A percentile compares a stretch with the other conserved stretches of the same genome.
Evolutionary conservation across 1,284 basidiomycete species (phyloP).

Genomic region (Ganoderma leucocontextum): DNA sequence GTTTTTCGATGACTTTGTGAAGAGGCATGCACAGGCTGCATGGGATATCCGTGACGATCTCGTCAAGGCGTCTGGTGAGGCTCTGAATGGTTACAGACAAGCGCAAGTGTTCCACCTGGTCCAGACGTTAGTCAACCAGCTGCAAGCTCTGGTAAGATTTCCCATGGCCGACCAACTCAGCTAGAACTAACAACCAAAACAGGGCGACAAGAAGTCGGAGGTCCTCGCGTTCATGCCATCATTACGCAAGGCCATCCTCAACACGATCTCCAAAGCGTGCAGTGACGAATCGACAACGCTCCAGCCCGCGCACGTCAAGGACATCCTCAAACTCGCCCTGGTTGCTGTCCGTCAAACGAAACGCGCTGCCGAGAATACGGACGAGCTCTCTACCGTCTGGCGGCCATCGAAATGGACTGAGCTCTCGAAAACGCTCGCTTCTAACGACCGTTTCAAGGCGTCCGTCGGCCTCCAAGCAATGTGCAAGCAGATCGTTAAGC

Average conservation of each 20-base stretch:
- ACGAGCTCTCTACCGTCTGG: constrained; percentile 49
- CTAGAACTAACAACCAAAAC: background rate
- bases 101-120: constrained; percentile 81
- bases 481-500: constrained; percentile 56
- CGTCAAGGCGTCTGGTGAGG: constrained; percentile 59
- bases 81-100: constrained; percentile 80
- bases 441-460: constrained; percentile 53
- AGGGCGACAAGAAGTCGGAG: constrained; percentile 33
- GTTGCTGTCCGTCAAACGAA: constrained; percentile 73
- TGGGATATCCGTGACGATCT: constrained; percentile 76
- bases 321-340: constrained; percentile 79
- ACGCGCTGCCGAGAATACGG: constrained; percentile 45
- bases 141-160: constrained; percentile 58
- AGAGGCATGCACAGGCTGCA: constrained; percentile 70
- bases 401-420: constrained; percentile 51
- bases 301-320: constrained; percentile 79
- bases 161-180: background rate
- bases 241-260: constrained; percentile 61
- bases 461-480: constrained; percentile 54
- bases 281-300: constrained; percentile 52
- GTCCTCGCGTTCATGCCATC: constrained; percentile 57
- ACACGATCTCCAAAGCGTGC: constrained; percentile 61
- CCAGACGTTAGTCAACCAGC: constrained; percentile 69
- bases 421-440: constrained; percentile 47
- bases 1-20: constrained; percentile 86